phyloP scores from a whole-genome alignment of 768 basidiomycete genomes.

The Tulasnella sp. region DNA sequence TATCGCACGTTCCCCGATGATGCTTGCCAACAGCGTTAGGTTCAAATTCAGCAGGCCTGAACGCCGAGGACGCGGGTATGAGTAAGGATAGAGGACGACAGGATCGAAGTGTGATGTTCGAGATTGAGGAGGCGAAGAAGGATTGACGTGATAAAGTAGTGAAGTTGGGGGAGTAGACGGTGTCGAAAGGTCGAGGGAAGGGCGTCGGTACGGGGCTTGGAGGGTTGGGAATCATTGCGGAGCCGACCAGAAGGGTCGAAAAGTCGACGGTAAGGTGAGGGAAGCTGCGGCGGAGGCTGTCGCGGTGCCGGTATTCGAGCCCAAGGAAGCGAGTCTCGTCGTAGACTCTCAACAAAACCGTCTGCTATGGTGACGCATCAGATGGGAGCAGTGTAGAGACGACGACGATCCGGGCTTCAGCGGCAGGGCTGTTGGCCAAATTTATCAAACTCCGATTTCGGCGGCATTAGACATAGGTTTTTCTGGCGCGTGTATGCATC shows the following conservation, averaged over 20 bases:
- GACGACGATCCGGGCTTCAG: too few relatives aligned
- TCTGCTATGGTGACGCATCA: background rate
- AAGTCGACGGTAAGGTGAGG: background rate
- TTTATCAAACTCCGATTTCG: too few relatives aligned
- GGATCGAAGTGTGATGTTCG: conserved; percentile 18
- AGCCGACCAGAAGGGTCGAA: background rate
- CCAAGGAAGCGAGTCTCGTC: background rate
- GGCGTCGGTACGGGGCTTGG: conserved; percentile 14
- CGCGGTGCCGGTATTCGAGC: background rate
- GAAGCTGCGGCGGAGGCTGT: background rate
- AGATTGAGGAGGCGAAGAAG: conserved; percentile 23
- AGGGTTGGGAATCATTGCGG: conserved; percentile 9
- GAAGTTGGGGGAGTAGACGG: conserved; percentile 25
- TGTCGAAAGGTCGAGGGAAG: conserved; percentile 22
- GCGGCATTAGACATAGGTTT: too few relatives aligned
- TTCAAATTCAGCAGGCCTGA: conserved; percentile 21
- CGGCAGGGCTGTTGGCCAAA: too few relatives aligned
- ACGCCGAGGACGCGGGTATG: conserved; percentile 15
- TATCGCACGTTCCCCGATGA: conserved; percentile 23
- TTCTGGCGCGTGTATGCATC: too few relatives aligned
- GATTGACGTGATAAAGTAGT: conserved; percentile 22
- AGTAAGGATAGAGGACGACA: conserved; percentile 22
- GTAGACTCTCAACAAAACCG: background rate
- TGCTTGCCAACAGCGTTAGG: conserved; percentile 20
- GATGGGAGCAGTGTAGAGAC: too few relatives aligned